Evolutionary conservation across 768 basidiomycete species (phyloP).

Genomic region (Podaxis sp.): DNA sequence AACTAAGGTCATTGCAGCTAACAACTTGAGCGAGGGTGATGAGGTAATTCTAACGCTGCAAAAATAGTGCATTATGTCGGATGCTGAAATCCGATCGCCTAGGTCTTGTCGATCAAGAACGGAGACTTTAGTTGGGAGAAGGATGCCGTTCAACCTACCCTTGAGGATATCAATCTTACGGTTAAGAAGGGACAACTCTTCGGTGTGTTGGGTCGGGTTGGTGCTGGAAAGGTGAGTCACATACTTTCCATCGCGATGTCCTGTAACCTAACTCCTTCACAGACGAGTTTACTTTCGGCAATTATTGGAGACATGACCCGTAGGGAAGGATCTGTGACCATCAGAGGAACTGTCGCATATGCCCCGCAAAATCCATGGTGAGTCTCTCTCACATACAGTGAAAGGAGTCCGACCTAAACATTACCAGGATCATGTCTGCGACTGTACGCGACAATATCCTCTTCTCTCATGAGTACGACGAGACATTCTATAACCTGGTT

Average conservation of each 20-base stretch:
- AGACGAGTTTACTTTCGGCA: constrained; percentile 77
- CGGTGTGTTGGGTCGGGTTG: constrained; percentile 86
- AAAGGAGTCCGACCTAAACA: not conserved
- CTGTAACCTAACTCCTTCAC: not conserved
- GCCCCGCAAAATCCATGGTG: constrained; percentile 88
- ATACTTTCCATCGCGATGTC: not conserved
- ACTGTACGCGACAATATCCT: constrained; percentile 89
- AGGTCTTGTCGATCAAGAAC: constrained; percentile 67
- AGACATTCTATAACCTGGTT: constrained; percentile 78
- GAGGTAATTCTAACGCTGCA: constrained; percentile 37
- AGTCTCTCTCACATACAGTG: constrained; percentile 15
- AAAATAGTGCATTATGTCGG: not conserved
- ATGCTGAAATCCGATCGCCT: not conserved
- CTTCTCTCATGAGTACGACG: constrained; percentile 89
- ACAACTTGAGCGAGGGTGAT: constrained; percentile 53
- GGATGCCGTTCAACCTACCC: constrained; percentile 52
- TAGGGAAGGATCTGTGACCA: constrained; percentile 65
- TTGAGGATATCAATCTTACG: constrained; percentile 75
- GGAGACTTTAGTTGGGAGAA: constrained; percentile 85
- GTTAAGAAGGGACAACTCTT: constrained; percentile 84
- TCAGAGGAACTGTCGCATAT: constrained; percentile 77
- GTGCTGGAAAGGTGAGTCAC: constrained; percentile 75
- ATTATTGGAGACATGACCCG: constrained; percentile 88
- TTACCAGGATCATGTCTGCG: constrained; percentile 74
- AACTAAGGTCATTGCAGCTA: constrained; percentile 48